These are phyloP conservation scores for Irpex rosettiformis DNA, from an alignment of 1,284 basidiomycete genomes.

Conservation along the genomic window DNA sequence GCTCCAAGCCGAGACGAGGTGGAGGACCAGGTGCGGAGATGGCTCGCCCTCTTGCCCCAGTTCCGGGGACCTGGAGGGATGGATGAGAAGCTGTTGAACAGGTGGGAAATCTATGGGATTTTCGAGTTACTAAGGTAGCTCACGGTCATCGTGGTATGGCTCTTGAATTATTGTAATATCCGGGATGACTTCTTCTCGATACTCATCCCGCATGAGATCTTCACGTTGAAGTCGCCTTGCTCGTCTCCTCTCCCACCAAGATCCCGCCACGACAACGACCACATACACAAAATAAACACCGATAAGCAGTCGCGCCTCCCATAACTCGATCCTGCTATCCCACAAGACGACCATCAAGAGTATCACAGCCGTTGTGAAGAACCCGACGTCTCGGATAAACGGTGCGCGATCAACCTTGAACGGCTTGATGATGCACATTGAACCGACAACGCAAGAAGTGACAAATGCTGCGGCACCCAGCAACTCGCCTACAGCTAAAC, in stretches of 20 bases:
- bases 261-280: constrained; percentile 68
- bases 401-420: constrained; percentile 81
- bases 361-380: constrained; percentile 82
- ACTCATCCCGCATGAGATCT: constrained; percentile 57
- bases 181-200: constrained; percentile 46
- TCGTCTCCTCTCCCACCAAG: constrained; percentile 69
- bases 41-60: constrained; percentile 30
- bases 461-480: constrained; percentile 96
- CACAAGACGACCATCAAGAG: constrained; percentile 75
- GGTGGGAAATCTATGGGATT: not conserved
- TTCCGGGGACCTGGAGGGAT: not conserved
- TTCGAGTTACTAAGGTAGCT: constrained; percentile 20
- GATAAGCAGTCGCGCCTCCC: constrained; percentile 77
- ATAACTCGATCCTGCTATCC: constrained; percentile 71
- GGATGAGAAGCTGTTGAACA: not conserved
- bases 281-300: constrained; percentile 82
- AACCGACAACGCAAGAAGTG: constrained; percentile 91
- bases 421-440: constrained; percentile 93
- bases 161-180: constrained; percentile 33
- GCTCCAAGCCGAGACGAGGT: constrained; percentile 38
- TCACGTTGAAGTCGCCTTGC: constrained; percentile 46
- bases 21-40: constrained; percentile 34
- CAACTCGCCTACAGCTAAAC: constrained; percentile 91
- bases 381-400: constrained; percentile 91
- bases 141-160: constrained; percentile 63